These are phyloP conservation scores for Tetrapisispora phaffii DNA, from an alignment of 805 yeast species.

Conservation along the genomic window DNA sequence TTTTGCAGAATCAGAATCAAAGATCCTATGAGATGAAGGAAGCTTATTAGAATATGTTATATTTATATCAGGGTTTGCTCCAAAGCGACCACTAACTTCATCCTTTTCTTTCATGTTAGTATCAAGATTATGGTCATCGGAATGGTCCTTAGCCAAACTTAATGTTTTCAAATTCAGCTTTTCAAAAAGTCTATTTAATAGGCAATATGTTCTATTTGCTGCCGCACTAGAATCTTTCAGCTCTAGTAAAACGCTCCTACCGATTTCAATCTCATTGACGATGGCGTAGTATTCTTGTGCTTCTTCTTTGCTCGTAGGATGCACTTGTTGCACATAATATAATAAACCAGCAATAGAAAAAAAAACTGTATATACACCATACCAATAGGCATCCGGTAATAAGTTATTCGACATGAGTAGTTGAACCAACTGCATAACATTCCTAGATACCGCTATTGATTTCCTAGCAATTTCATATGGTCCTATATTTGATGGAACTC, in stretches of 20 bases:
- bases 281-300: constrained; percentile 45
- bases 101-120: background rate
- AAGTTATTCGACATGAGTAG: constrained; percentile 65
- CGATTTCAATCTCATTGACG: constrained; percentile 69
- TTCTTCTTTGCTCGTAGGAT: constrained; percentile 35
- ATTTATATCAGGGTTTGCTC: too few species aligned
- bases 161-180: constrained; percentile 69
- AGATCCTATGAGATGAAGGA: background rate
- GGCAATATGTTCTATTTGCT: constrained; percentile 69
- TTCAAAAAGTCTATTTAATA: constrained; percentile 71
- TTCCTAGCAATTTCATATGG: constrained; percentile 71
- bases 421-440: constrained; percentile 69
- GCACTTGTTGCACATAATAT: constrained; percentile 60
- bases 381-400: constrained; percentile 86
- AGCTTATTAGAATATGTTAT: background rate
- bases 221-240: constrained; percentile 69
- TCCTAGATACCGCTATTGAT: constrained; percentile 75
- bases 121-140: background rate
- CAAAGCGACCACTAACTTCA: background rate
- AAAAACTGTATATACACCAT: constrained; percentile 85
- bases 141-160: constrained; percentile 24
- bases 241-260: constrained; percentile 60
- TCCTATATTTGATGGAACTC: constrained; percentile 16
- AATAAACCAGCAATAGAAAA: constrained; percentile 83
- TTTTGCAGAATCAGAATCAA: background rate